Conservation (phyloP, 495 filamentous ascomycete genomes). For the Neurospora sp. region DNA sequence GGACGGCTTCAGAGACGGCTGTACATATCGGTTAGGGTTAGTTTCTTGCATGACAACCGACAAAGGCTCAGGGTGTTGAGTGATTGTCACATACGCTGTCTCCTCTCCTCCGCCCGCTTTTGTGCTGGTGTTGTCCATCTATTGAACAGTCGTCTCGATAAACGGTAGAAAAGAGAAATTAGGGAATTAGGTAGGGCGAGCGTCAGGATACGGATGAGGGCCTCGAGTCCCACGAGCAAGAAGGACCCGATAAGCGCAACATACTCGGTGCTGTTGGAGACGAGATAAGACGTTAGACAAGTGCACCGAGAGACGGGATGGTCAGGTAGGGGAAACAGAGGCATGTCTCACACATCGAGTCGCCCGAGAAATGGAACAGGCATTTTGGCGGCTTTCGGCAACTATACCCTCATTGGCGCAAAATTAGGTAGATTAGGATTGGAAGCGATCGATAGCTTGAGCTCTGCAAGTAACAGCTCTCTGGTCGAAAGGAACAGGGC, state of each 20-base stretch:
- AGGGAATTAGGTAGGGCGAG: constrained; percentile 77
- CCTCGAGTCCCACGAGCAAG: constrained; percentile 69
- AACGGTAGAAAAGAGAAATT: constrained; percentile 71
- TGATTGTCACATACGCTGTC: constrained; percentile 33
- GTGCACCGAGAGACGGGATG: background rate
- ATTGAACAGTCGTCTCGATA: constrained; percentile 77
- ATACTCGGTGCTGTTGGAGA: constrained; percentile 59
- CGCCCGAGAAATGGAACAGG: constrained; percentile 76
- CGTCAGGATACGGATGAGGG: constrained; percentile 75
- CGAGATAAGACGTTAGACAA: background rate
- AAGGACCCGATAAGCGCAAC: constrained; percentile 75
- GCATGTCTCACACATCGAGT: constrained; percentile 51
- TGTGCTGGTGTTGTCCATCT: constrained; percentile 58
- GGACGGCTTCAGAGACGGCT: constrained; percentile 44
- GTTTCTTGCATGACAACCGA: background rate
- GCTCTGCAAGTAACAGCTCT: background rate
- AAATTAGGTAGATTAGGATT: background rate
- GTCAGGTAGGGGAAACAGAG: background rate
- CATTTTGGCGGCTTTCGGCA: constrained; percentile 40
- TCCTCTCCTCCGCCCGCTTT: constrained; percentile 49
- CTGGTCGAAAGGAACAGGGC: background rate
- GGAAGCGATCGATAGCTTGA: background rate
- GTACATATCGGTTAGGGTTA: background rate
- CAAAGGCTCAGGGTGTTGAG: background rate
- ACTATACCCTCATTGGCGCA: constrained; percentile 9